Percentiles rank a stretch among this genome's conserved stretches.
These are phyloP conservation scores for Xylaria bambusicola DNA, from an alignment of 495 filamentous ascomycete species.

Conservation along the genomic window DNA sequence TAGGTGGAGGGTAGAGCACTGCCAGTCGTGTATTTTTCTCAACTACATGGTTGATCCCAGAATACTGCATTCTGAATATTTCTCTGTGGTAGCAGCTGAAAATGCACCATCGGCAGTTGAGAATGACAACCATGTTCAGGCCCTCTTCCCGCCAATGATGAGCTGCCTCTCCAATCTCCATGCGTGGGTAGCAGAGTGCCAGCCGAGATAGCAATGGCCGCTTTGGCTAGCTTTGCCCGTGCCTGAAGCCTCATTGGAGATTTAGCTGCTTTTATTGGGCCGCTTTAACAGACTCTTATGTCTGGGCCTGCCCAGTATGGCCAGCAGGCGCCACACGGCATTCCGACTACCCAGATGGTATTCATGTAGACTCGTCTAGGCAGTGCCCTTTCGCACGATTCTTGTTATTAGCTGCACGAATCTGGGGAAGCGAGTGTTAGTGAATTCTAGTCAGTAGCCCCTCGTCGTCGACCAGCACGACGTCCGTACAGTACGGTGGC, in stretches of 20 bases:
- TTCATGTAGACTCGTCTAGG: neutral
- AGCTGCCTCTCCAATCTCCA: neutral
- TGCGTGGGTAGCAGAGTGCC: neutral
- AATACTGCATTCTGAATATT: neutral
- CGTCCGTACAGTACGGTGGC: too few relatives aligned
- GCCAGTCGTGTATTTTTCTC: neutral
- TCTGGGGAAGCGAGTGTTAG: neutral
- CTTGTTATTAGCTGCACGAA: neutral
- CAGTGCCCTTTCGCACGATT: neutral
- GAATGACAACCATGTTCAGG: constrained; percentile 8
- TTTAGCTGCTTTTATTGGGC: neutral
- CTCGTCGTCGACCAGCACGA: too few relatives aligned
- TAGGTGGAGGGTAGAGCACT: neutral
- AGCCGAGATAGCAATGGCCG: constrained; percentile 5
- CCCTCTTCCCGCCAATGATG: neutral
- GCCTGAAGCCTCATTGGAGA: constrained; percentile 2
- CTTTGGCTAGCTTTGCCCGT: constrained; percentile 5
- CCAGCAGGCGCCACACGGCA: neutral
- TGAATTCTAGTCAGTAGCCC: neutral
- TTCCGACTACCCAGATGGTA: neutral
- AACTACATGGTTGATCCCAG: constrained; percentile 6
- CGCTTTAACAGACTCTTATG: neutral
- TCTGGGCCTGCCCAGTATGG: neutral
- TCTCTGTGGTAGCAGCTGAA: constrained; percentile 4
- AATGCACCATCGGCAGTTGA: constrained; percentile 12